Conservation (phyloP, 768 basidiomycete species). For the Boletus reticuloceps region DNA sequence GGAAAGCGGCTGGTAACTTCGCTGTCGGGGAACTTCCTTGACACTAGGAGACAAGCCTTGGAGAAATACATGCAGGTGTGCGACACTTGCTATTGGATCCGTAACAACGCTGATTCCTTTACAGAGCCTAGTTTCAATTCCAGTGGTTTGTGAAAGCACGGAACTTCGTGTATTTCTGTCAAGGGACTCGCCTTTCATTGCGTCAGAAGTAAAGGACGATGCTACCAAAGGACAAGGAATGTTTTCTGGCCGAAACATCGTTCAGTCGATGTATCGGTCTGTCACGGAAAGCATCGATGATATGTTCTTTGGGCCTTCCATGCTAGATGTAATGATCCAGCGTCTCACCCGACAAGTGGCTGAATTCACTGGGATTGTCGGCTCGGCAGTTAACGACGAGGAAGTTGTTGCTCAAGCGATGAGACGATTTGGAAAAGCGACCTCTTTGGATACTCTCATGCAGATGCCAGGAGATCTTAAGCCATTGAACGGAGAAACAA, state of each 20-base stretch:
- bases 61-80: slow-evolving; percentile 89
- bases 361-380: slow-evolving; percentile 81
- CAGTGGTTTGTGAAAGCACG: slow-evolving; percentile 74
- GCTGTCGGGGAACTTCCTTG: slow-evolving; percentile 86
- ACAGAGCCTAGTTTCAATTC: slow-evolving; percentile 72
- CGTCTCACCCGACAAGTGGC: slow-evolving; percentile 87
- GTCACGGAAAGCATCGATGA: slow-evolving; percentile 96
- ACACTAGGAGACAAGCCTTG: slow-evolving; percentile 70
- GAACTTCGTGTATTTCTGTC: slow-evolving; percentile 86
- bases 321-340: slow-evolving; percentile 93
- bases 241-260: slow-evolving; percentile 72
- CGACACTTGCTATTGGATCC: not conserved
- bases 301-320: slow-evolving; percentile 93
- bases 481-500: slow-evolving; percentile 84
- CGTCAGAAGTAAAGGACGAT: slow-evolving; percentile 44
- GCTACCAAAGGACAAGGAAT: slow-evolving; percentile 40
- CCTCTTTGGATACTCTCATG: slow-evolving; percentile 66
- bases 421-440: slow-evolving; percentile 62
- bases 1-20: slow-evolving; percentile 88
- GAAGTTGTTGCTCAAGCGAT: slow-evolving; percentile 81
- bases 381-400: slow-evolving; percentile 76
- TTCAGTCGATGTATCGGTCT: slow-evolving; percentile 85
- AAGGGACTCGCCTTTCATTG: slow-evolving; percentile 79
- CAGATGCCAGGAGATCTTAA: slow-evolving; percentile 76
- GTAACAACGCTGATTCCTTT: not conserved